Evolutionary conservation across 805 yeast species (phyloP), one percentile per base, ranked within the genome.

Genomic region (Clavispora carvajalis): DNA sequence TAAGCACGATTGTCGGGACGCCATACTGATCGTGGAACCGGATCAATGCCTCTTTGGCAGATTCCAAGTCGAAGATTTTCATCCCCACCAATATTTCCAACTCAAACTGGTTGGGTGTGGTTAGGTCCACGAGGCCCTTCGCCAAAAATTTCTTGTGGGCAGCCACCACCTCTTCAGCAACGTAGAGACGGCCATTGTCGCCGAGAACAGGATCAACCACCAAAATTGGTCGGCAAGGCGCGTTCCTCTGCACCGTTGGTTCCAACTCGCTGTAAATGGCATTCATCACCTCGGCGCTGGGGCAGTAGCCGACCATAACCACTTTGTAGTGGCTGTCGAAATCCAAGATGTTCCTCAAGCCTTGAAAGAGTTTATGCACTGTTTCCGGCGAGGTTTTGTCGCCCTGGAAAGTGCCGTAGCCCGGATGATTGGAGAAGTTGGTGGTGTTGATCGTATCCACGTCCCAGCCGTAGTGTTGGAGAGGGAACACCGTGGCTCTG

Each of bases 41-140:
- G 0, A 30, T 23, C 4, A 82, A 53, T 2, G 80, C 70, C 17
- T 21, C 17, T 25, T 54, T 53, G 22, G 82, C 57, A 5, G 69
- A 47, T 2, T 37, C 52, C 47, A 73, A 55, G 40, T 63, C 61
- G 2, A 53, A 54, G 9, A 82, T 73, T 38, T 62, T 62, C 2
- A 62, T 54, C 1, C 68, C 82, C 10, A 79, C 74, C 33, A 91
- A 60, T 22, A 87, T 58, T 60, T 89, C 96, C 13, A 84, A 72
- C 58, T 90, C 98, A 59, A 84, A 91, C 58, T 86, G 95, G 59
- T 90, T 90, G 3, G 98, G 98, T 0, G 97, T 90, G 12, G 86
- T 77, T 26, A 82, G 51, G 31, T 69, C 67, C 7, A 89, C 84
- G 47, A 53, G 6, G 71, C 77, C 30, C 4, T 62, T 54, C 4